A percentile compares a stretch with the other conserved stretches of the same genome.
These are phyloP conservation scores for Ajuga reptans DNA, from an alignment of 305 asterid genomes.

Conservation along the genomic window DNA sequence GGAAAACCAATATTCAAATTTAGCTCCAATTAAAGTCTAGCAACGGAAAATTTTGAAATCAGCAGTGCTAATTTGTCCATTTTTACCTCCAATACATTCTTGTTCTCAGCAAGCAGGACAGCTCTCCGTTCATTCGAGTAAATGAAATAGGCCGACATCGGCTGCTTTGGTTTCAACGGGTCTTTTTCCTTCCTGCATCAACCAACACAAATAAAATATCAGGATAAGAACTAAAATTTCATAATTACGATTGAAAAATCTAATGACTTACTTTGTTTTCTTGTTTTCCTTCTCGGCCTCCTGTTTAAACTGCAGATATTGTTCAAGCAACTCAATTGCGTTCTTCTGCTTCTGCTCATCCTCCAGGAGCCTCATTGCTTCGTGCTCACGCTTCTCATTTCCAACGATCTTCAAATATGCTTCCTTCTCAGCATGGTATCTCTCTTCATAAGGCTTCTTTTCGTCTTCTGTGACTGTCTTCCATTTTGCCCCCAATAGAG, in stretches of 20 bases:
- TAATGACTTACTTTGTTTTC: constrained; percentile 39
- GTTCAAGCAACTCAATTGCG: constrained; percentile 81
- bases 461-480: constrained; percentile 59
- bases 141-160: constrained; percentile 68
- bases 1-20: background rate
- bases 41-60: background rate
- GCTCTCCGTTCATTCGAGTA: constrained; percentile 64
- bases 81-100: constrained; percentile 58
- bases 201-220: background rate
- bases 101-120: constrained; percentile 48
- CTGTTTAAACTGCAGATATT: constrained; percentile 63
- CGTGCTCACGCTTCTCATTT: constrained; percentile 66
- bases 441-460: constrained; percentile 79
- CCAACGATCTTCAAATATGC: constrained; percentile 60
- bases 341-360: constrained; percentile 84
- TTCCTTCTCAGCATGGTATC: constrained; percentile 65
- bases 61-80: background rate
- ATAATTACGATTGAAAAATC: background rate
- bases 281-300: constrained; percentile 55
- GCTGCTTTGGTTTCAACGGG: constrained; percentile 81
- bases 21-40: background rate
- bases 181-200: constrained; percentile 67
- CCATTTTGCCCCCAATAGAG: constrained; percentile 66
- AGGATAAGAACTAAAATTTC: background rate
- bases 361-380: constrained; percentile 73